Evolutionary conservation across 345 rosid genomes (phyloP).

Genomic region (Turnera subulata): DNA sequence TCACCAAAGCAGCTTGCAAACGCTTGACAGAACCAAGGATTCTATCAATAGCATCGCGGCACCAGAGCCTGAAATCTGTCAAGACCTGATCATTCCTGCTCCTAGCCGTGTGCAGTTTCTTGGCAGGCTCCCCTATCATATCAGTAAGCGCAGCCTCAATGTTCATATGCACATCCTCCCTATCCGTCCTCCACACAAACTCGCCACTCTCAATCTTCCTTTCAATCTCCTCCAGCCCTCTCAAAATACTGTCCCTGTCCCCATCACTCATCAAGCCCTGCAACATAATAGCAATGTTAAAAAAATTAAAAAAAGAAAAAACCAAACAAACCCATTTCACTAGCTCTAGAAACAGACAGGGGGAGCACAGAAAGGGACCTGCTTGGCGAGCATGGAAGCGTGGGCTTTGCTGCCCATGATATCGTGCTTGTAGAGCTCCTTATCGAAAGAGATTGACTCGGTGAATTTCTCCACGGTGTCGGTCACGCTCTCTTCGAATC

Average conservation of each 20-base stretch:
- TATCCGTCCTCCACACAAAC: slow-evolving; percentile 83
- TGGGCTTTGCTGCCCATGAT: slow-evolving; percentile 94
- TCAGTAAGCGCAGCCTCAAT: slow-evolving; percentile 92
- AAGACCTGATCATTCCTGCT: slow-evolving; percentile 87
- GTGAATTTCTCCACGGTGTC: slow-evolving; percentile 86
- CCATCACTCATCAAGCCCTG: slow-evolving; percentile 64
- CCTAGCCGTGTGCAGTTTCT: slow-evolving; percentile 92
- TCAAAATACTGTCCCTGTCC: slow-evolving; percentile 67
- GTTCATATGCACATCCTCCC: slow-evolving; percentile 98
- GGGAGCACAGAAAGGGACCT: slow-evolving; percentile 37
- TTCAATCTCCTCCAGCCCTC: slow-evolving; percentile 77
- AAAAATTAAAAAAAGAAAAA: too few relatives aligned
- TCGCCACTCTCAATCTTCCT: slow-evolving; percentile 52
- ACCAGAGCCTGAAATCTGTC: slow-evolving; percentile 92
- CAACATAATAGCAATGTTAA: background rate
- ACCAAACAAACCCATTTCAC: background rate
- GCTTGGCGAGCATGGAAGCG: slow-evolving; percentile 84
- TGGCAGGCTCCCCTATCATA: slow-evolving; percentile 94
- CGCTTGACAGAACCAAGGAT: slow-evolving; percentile 37
- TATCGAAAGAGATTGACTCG: slow-evolving; percentile 86
- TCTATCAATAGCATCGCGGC: slow-evolving; percentile 81
- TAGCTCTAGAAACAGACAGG: background rate
- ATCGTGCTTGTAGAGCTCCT: slow-evolving; percentile 80
- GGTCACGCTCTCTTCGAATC: slow-evolving; percentile 88
- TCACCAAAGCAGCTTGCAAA: slow-evolving; percentile 66